Conservation (phyloP, 352 stramenopile genomes). For the Globisporangium megalacanthum region DNA sequence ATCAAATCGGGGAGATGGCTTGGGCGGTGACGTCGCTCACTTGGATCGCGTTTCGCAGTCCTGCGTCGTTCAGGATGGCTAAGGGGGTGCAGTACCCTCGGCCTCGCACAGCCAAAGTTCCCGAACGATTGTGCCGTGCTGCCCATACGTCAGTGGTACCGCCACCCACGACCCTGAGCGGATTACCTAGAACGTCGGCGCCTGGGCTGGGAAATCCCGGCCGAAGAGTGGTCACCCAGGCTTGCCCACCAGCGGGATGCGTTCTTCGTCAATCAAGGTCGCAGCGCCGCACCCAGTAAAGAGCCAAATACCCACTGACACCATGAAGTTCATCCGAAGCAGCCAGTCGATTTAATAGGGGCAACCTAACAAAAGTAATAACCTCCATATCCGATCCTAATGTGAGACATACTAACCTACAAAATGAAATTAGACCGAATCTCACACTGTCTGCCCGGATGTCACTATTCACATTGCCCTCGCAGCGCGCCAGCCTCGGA, state of each 20-base stretch:
- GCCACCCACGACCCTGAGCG: background rate
- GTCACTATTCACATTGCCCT: too few species aligned
- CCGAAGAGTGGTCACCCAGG: too few species aligned
- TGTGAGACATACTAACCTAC: too few species aligned
- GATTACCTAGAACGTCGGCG: background rate
- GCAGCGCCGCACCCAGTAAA: slow-evolving; percentile 3
- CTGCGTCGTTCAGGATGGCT: background rate
- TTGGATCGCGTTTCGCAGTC: too few species aligned
- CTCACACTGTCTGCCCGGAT: too few species aligned
- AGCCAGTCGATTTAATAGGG: slow-evolving; percentile 24
- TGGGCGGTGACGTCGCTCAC: too few species aligned
- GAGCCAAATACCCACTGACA: slow-evolving; percentile 12
- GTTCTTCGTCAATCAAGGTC: background rate
- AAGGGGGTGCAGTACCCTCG: background rate
- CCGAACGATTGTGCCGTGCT: background rate
- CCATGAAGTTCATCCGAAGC: slow-evolving; percentile 29
- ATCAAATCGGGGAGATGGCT: background rate
- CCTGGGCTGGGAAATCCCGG: background rate
- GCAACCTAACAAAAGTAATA: too few species aligned
- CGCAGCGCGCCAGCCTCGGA: too few species aligned
- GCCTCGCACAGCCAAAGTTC: background rate
- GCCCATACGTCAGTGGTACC: background rate
- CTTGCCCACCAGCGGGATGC: background rate
- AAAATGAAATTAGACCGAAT: too few species aligned
- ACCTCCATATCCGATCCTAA: too few species aligned